Percentiles rank a stretch among this genome's conserved stretches.
phyloP scores from a whole-genome alignment of 257 asterid genomes.

The Solanum chmielewskii region DNA sequence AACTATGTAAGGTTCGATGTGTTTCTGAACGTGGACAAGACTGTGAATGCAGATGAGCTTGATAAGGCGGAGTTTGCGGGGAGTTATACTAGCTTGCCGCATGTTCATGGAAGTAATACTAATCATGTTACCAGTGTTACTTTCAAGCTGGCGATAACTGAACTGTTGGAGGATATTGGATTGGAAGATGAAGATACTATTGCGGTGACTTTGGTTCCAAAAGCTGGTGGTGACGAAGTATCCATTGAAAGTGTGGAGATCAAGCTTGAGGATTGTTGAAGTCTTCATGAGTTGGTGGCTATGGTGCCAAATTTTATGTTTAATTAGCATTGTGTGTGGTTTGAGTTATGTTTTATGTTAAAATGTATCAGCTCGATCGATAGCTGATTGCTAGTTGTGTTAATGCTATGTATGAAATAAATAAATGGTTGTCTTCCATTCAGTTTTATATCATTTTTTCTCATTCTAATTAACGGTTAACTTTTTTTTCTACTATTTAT shows the following conservation, averaged over 20 bases:
- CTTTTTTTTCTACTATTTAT: too few relatives aligned
- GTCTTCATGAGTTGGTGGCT: not conserved
- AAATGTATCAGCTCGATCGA: not conserved
- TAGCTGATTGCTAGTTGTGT: not conserved
- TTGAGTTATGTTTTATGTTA: not conserved
- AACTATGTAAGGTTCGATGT: constrained; percentile 36
- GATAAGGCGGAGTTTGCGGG: constrained; percentile 39
- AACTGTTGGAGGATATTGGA: not conserved
- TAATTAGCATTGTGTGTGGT: not conserved
- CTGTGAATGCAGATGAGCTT: constrained; percentile 6
- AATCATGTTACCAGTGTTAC: not conserved
- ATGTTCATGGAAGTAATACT: not conserved
- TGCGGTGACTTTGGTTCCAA: not conserved
- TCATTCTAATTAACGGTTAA: too few relatives aligned
- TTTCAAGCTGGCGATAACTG: not conserved
- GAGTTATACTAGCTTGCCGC: constrained; percentile 41
- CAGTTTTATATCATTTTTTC: not conserved
- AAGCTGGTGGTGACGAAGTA: not conserved
- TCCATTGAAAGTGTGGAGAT: not conserved
- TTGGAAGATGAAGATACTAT: not conserved
- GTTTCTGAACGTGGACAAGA: constrained; percentile 43
- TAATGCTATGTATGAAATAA: not conserved
- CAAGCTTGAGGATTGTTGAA: not conserved
- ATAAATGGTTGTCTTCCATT: not conserved
- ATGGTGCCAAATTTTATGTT: not conserved